Percentiles rank a stretch among this genome's conserved stretches.
Conservation (phyloP, 78 protist genomes). For the Blattamonas nauphoetae region DNA sequence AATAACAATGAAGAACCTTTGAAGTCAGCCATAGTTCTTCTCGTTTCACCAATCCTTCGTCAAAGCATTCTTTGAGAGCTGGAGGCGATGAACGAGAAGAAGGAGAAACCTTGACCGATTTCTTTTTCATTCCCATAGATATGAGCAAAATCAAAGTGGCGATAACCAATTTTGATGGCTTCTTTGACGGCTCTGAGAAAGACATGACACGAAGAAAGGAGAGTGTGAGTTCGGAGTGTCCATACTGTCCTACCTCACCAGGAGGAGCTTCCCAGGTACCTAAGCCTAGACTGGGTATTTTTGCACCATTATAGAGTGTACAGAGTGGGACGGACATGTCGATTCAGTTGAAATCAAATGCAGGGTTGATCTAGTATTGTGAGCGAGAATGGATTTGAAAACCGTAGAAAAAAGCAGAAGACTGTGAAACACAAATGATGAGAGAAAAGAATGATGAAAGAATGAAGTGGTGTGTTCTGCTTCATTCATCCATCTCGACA, state of each 20-base stretch:
- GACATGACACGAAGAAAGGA: not conserved
- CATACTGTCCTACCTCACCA: not conserved
- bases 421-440: too few relatives aligned
- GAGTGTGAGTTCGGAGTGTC: too few relatives aligned
- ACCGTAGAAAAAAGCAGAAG: too few relatives aligned
- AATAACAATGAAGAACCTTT: not conserved
- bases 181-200: not conserved
- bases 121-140: constrained; percentile 11
- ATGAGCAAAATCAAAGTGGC: constrained; percentile 16
- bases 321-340: not conserved
- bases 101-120: not conserved
- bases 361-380: too few relatives aligned
- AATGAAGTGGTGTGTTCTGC: too few relatives aligned
- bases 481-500: too few relatives aligned
- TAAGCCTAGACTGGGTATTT: not conserved
- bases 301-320: not conserved
- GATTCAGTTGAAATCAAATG: too few relatives aligned
- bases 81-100: not conserved
- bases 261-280: constrained; percentile 6
- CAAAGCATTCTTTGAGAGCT: not conserved
- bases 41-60: constrained; percentile 19
- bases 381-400: too few relatives aligned
- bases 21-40: constrained; percentile 33
- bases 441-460: too few relatives aligned
- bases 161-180: constrained; percentile 12